Evolutionary conservation across 2,329 filamentous ascomycete genomes (phyloP).

Genomic region (Monosporascus sp.): DNA sequence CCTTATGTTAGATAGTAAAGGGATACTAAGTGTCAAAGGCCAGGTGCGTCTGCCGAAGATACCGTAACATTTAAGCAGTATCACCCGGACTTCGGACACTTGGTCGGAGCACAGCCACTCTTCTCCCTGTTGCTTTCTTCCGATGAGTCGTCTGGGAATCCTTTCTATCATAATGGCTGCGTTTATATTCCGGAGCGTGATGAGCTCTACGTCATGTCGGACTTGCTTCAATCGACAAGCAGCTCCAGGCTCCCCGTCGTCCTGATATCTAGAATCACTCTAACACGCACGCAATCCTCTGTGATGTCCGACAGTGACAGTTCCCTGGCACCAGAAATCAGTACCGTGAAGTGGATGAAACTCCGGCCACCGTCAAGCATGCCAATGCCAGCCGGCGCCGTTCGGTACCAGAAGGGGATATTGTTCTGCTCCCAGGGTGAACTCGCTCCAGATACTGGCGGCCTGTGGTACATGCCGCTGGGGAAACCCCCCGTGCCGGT

Average conservation of each 20-base stretch:
- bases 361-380: conserved; percentile 37
- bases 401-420: conserved; percentile 35
- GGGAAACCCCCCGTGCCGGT: conserved; percentile 29
- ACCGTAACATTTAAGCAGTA: conserved; percentile 32
- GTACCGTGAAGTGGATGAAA: conserved; percentile 34
- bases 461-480: conserved; percentile 28
- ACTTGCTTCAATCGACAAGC: conserved; percentile 32
- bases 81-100: conserved; percentile 26
- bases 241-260: conserved; percentile 35
- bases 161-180: conserved; percentile 42
- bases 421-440: conserved; percentile 39
- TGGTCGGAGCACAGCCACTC: conserved; percentile 29
- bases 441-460: conserved; percentile 15
- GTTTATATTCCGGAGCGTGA: conserved; percentile 34
- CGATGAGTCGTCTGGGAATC: conserved; percentile 32
- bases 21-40: neutral
- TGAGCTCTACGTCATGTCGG: conserved; percentile 42
- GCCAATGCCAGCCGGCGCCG: conserved; percentile 38
- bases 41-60: conserved; percentile 1
- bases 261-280: conserved; percentile 37
- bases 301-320: neutral
- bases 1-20: neutral
- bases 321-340: conserved; percentile 13
- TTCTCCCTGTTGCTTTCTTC: conserved; percentile 39
- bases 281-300: conserved; percentile 7